phyloP scores from a whole-genome alignment of 768 basidiomycete species.

The Dioszegia aurantiaca region DNA sequence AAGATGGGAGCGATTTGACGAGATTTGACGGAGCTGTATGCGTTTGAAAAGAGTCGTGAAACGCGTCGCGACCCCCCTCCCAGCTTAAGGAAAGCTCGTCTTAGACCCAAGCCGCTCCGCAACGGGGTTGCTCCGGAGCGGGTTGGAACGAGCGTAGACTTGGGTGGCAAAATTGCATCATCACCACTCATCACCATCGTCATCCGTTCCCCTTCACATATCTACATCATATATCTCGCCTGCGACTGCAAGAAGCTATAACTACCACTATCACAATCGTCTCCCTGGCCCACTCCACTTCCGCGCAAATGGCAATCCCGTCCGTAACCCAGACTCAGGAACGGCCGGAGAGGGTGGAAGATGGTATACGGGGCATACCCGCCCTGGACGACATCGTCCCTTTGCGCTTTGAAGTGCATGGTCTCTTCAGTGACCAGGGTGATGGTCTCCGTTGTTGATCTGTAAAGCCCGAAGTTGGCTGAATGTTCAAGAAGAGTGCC shows the following conservation, averaged over 20 bases:
- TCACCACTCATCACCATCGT: not conserved
- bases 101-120: no score
- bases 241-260: conserved; percentile 36
- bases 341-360: conserved; percentile 40
- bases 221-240: conserved; percentile 17
- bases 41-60: no score
- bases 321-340: conserved; percentile 35
- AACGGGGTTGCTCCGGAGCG: no score
- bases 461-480: conserved; percentile 24
- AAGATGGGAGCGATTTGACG: no score
- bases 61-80: no score
- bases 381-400: conserved; percentile 9
- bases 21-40: no score
- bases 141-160: not conserved
- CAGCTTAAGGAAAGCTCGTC: no score
- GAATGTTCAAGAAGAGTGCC: no score
- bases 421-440: conserved; percentile 22
- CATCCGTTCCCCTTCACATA: not conserved
- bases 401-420: conserved; percentile 20
- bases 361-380: conserved; percentile 31
- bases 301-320: conserved; percentile 29
- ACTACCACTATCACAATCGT: conserved; percentile 41
- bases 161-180: not conserved
- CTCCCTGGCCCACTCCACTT: conserved; percentile 35
- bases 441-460: conserved; percentile 20